Evolutionary conservation across 1,284 basidiomycete genomes (phyloP).

Genomic region (Heterobasidion annosum): DNA sequence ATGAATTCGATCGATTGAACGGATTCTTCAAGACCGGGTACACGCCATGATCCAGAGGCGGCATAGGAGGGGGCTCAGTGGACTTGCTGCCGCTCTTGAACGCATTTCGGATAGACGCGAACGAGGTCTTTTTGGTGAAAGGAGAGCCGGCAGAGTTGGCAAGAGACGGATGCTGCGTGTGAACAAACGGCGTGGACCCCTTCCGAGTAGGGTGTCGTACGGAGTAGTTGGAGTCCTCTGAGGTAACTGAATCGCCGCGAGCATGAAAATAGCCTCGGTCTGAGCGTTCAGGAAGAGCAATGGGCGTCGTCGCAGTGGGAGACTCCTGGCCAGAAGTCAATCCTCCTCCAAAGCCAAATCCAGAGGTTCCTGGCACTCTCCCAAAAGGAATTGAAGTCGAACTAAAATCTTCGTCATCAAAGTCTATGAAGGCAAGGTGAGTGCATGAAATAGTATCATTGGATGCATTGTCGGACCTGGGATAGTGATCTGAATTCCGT

Average conservation of each 20-base stretch:
- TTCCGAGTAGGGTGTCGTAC: conserved; percentile 25
- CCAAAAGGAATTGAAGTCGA: conserved; percentile 59
- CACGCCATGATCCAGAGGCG: conserved; percentile 51
- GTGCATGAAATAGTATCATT: not conserved
- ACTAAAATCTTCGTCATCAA: conserved; percentile 63
- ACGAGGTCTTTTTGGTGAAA: conserved; percentile 75
- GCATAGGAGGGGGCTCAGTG: conserved; percentile 54
- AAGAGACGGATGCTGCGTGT: conserved; percentile 63
- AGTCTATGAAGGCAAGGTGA: conserved; percentile 31
- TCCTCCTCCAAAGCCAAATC: conserved; percentile 21
- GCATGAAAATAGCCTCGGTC: conserved; percentile 65
- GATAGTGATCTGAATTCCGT: conserved; percentile 73
- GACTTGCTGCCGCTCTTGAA: conserved; percentile 64
- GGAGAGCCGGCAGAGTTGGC: conserved; percentile 39
- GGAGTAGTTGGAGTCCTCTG: conserved; percentile 59
- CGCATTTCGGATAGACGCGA: conserved; percentile 82
- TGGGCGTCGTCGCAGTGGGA: conserved; percentile 47
- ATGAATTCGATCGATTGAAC: conserved; percentile 73
- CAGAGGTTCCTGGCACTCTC: conserved; percentile 28
- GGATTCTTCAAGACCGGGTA: conserved; percentile 70
- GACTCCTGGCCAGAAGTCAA: conserved; percentile 50
- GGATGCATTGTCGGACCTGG: conserved; percentile 42
- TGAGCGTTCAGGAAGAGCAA: conserved; percentile 31
- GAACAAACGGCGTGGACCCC: conserved; percentile 47
- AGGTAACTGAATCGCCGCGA: conserved; percentile 66